Percentiles rank a stretch among this genome's conserved stretches.
Evolutionary conservation across 495 filamentous ascomycete species (phyloP).

Genomic region (Penicillium chermesinum): DNA sequence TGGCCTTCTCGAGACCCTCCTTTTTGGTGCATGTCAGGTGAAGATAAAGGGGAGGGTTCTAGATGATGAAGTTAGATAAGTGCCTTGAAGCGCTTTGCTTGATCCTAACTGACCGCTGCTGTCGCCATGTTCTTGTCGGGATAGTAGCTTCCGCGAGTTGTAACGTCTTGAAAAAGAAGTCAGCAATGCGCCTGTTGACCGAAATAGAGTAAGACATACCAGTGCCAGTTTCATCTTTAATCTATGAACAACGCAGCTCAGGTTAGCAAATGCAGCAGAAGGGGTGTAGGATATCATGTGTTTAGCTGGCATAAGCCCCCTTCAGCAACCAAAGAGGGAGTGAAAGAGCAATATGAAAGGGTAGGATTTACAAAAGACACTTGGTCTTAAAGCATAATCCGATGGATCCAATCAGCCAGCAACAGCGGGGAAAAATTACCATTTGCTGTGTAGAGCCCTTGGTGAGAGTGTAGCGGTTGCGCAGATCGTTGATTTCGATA

Average conservation of each 20-base stretch:
- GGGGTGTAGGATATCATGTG: conserved; percentile 64
- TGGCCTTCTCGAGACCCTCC: conserved; percentile 82
- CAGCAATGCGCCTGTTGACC: conserved; percentile 55
- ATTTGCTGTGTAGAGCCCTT: conserved; percentile 98
- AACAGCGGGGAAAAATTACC: conserved; percentile 82
- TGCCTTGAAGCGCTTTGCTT: neutral
- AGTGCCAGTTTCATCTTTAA: conserved; percentile 99
- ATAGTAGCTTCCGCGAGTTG: conserved; percentile 91
- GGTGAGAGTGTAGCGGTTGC: conserved; percentile 95
- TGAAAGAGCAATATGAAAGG: conserved; percentile 25
- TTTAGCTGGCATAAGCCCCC: conserved; percentile 73
- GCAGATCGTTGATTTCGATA: conserved; percentile 96
- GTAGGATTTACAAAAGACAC: conserved; percentile 22
- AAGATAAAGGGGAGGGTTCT: conserved; percentile 93
- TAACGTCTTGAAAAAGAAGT: conserved; percentile 84
- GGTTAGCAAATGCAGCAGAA: conserved; percentile 98
- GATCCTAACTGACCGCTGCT: conserved; percentile 61
- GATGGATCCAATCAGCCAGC: conserved; percentile 75
- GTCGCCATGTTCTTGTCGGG: conserved; percentile 98
- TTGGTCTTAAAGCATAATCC: conserved; percentile 6
- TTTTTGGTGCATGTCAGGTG: conserved; percentile 93
- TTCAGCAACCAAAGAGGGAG: conserved; percentile 55
- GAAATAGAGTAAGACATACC: conserved; percentile 70
- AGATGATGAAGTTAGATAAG: conserved; percentile 1
- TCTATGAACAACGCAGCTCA: conserved; percentile 89